Conservation (phyloP, 2,329 filamentous ascomycete genomes). For the Arthrobotrys entomopaga region DNA sequence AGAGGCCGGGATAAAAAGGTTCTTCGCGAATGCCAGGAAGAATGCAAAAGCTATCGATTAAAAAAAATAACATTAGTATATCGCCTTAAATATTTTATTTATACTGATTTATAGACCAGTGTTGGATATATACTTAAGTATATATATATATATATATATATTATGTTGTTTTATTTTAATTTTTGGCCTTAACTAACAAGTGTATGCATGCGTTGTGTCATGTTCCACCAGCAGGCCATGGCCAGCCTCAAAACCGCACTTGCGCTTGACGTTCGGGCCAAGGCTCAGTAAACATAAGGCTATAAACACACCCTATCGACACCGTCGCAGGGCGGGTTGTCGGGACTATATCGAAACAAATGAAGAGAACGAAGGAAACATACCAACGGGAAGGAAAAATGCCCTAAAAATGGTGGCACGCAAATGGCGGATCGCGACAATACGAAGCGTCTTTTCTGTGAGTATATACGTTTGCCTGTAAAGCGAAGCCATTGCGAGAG, state of each 20-base stretch:
- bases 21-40: conserved; percentile 72
- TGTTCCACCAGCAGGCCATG: conserved; percentile 23
- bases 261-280: background rate
- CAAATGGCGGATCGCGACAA: conserved; percentile 68
- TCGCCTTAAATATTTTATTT: no score
- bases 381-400: conserved; percentile 69
- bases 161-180: no score
- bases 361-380: conserved; percentile 12
- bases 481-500: conserved; percentile 45
- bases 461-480: conserved; percentile 70
- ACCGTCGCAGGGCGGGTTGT: background rate
- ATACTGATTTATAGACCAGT: no score
- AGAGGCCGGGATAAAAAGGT: conserved; percentile 82
- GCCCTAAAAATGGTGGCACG: conserved; percentile 68
- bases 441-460: conserved; percentile 71
- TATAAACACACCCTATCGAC: no score
- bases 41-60: conserved; percentile 33
- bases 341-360: background rate
- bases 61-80: no score
- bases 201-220: conserved; percentile 17
- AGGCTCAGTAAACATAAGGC: background rate
- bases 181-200: no score
- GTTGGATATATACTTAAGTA: no score
- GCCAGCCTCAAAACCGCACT: background rate
- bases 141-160: no score